Conservation (phyloP, 495 filamentous ascomycete genomes). For the Daldinia decipiens region DNA sequence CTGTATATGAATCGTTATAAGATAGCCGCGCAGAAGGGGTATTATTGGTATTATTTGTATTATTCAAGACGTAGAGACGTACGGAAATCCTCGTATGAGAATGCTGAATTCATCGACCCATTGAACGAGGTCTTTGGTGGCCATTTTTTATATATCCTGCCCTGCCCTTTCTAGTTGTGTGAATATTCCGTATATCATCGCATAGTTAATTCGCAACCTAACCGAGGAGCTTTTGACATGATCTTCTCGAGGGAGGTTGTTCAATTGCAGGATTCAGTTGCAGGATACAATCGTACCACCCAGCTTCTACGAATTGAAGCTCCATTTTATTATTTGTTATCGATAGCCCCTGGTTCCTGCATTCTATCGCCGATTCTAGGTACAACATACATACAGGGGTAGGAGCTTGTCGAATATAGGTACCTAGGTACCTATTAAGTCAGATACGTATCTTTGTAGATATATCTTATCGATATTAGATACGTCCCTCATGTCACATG, state of each 20-base stretch:
- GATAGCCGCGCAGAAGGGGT: not conserved
- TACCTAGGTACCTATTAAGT: too few relatives aligned
- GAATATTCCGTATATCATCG: not conserved
- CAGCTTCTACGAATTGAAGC: constrained; percentile 12
- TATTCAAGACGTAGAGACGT: constrained; percentile 14
- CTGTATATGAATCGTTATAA: constrained; percentile 23
- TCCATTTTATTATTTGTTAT: constrained; percentile 28
- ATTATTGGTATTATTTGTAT: not conserved
- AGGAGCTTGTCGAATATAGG: too few relatives aligned
- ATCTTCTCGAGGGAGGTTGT: not conserved
- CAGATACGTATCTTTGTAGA: not conserved
- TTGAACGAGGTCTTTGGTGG: constrained; percentile 36
- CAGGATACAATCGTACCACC: constrained; percentile 34
- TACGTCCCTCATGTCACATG: constrained; percentile 24
- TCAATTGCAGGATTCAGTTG: constrained; percentile 37
- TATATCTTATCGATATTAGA: constrained; percentile 14
- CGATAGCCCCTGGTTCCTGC: constrained; percentile 15
- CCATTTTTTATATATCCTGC: constrained; percentile 34
- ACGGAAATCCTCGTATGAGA: constrained; percentile 44
- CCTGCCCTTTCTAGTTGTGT: not conserved
- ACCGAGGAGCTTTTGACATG: constrained; percentile 20
- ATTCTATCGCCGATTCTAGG: not conserved
- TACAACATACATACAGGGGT: too few relatives aligned
- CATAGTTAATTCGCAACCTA: not conserved
- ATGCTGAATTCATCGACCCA: constrained; percentile 37